Evolutionary conservation across 208 protist genomes (phyloP).

Genomic region (Crithidia expoeki): DNA sequence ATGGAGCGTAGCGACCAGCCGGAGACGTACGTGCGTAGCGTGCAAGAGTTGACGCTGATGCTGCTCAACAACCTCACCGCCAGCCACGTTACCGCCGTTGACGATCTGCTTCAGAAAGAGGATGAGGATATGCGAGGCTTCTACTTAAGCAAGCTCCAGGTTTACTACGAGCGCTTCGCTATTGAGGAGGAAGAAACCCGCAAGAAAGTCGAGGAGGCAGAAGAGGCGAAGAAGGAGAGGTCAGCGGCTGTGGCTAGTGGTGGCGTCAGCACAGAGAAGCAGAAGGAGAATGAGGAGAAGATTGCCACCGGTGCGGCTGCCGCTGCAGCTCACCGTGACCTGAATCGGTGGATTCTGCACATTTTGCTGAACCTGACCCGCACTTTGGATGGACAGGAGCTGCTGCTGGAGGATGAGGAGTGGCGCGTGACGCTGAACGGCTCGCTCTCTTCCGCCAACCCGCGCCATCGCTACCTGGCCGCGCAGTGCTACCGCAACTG

Average conservation of each 20-base stretch:
- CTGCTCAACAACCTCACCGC: constrained; percentile 86
- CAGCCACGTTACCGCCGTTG: constrained; percentile 72
- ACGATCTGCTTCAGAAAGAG: constrained; percentile 74
- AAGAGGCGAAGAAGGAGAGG: constrained; percentile 20
- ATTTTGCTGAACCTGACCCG: constrained; percentile 86
- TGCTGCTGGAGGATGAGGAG: constrained; percentile 77
- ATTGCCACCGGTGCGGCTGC: constrained; percentile 5
- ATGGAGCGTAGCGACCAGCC: constrained; percentile 49
- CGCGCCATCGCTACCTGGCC: constrained; percentile 62
- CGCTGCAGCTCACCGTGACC: constrained; percentile 42
- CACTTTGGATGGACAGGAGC: constrained; percentile 65
- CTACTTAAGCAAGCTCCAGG: constrained; percentile 76
- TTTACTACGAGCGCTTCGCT: constrained; percentile 52
- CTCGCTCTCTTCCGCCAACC: constrained; percentile 44
- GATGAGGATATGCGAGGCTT: constrained; percentile 87
- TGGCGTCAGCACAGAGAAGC: constrained; percentile 6
- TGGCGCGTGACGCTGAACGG: constrained; percentile 54
- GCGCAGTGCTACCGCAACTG: constrained; percentile 86
- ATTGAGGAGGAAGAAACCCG: constrained; percentile 20
- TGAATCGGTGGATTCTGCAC: constrained; percentile 76
- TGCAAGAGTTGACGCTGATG: constrained; percentile 86
- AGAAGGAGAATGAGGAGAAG: constrained; percentile 19
- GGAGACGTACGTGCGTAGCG: constrained; percentile 37
- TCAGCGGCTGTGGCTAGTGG: not conserved
- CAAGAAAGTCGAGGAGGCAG: constrained; percentile 25